These are phyloP conservation scores for Polygonum aviculare DNA, from an alignment of 148 eudicot genomes.

Conservation along the genomic window DNA sequence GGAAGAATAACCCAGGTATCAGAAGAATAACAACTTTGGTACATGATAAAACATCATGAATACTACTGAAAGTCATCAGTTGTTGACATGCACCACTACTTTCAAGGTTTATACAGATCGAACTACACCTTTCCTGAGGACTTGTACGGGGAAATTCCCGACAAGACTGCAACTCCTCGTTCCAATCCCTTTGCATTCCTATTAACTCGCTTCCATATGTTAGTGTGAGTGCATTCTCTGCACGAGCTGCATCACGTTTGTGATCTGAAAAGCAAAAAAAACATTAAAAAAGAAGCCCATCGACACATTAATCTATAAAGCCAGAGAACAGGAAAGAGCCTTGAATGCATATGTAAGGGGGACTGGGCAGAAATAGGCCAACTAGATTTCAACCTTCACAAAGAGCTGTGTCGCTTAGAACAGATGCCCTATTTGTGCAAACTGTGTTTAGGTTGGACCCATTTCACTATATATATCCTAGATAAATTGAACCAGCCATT, in stretches of 20 bases:
- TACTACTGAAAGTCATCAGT: neutral
- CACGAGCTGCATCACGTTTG: constrained; percentile 94
- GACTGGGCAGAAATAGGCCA: neutral
- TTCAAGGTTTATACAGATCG: neutral
- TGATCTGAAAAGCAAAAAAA: constrained; percentile 51
- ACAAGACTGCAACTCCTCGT: constrained; percentile 96
- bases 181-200: constrained; percentile 98
- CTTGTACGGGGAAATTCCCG: constrained; percentile 91
- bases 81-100: neutral
- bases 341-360: neutral
- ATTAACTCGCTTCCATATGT: constrained; percentile 94
- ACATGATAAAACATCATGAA: neutral
- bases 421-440: neutral
- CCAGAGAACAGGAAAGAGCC: neutral
- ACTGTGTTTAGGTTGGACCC: neutral
- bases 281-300: neutral
- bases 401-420: neutral
- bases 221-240: constrained; percentile 82
- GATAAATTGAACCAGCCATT: neutral
- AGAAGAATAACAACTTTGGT: neutral
- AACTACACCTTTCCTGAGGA: constrained; percentile 70
- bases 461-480: neutral
- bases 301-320: too few relatives aligned
- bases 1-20: neutral
- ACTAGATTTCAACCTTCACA: neutral